These are phyloP conservation scores for Suillus sp. DNA, from an alignment of 768 basidiomycete species.

Conservation along the genomic window DNA sequence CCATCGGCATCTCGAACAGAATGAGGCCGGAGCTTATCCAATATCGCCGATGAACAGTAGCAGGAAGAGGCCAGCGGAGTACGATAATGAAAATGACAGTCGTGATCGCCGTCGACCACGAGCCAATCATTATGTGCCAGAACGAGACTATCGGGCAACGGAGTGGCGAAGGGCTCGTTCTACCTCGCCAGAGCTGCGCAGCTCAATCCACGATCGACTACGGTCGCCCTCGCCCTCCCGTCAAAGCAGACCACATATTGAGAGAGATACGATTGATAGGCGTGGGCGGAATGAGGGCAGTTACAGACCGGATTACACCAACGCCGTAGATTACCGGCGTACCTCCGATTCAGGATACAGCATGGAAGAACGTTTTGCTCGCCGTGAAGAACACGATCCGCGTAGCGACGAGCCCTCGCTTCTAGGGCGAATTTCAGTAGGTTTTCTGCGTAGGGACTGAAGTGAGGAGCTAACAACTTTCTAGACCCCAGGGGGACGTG, in stretches of 20 bases:
- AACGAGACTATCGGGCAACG: constrained; percentile 14
- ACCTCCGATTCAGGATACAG: background rate
- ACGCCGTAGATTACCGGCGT: background rate
- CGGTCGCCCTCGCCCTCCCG: background rate
- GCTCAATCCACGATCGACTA: background rate
- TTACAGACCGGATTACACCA: background rate
- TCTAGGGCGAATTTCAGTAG: constrained; percentile 1
- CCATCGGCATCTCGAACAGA: background rate
- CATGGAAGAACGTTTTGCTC: background rate
- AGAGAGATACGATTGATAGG: background rate
- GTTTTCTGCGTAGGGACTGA: background rate
- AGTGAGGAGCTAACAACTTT: constrained; percentile 3
- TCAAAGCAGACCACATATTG: background rate
- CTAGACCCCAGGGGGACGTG: background rate
- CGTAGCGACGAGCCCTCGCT: background rate
- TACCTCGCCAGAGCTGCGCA: background rate
- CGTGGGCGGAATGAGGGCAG: background rate
- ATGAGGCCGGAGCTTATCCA: constrained; percentile 8
- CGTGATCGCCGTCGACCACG: constrained; percentile 29
- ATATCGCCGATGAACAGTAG: constrained; percentile 11
- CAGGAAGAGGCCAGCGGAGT: constrained; percentile 28
- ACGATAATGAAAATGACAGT: constrained; percentile 22
- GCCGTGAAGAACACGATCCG: background rate
- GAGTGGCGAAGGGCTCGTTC: constrained; percentile 16
- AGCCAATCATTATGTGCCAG: constrained; percentile 22